These are phyloP conservation scores for Hordeum vulgare DNA, from an alignment of 176 grass and related monocot genomes.

Conservation along the genomic window MorexV3_pseudomolecules_assembly NC_058524.1:123617552-123618051, in stretches of 20 bases:
- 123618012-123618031: slow-evolving; percentile 34
- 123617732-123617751: not conserved
- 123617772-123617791: not conserved
- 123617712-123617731: not conserved
- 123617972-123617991: not conserved
- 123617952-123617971: slow-evolving; percentile 39
- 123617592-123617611: not conserved
- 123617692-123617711: not conserved
- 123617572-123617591: not conserved
- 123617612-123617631: not conserved
- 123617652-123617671: not conserved
- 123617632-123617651: not conserved
- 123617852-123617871: slow-evolving; percentile 40
- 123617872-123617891: slow-evolving; percentile 29
- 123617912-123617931: slow-evolving; percentile 34
- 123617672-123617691: not conserved
- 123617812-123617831: slow-evolving; percentile 15
- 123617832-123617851: slow-evolving; percentile 19
- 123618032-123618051: slow-evolving; percentile 23
- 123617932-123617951: slow-evolving; percentile 43
- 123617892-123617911: slow-evolving; percentile 34
- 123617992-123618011: slow-evolving; percentile 28
- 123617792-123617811: not conserved
- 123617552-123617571: not conserved
- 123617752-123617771: not conserved